Percentiles rank a stretch among this genome's conserved stretches.
phyloP scores from a whole-genome alignment of 2,329 filamentous ascomycete species.

The Fusarium sulawesiense region DNA sequence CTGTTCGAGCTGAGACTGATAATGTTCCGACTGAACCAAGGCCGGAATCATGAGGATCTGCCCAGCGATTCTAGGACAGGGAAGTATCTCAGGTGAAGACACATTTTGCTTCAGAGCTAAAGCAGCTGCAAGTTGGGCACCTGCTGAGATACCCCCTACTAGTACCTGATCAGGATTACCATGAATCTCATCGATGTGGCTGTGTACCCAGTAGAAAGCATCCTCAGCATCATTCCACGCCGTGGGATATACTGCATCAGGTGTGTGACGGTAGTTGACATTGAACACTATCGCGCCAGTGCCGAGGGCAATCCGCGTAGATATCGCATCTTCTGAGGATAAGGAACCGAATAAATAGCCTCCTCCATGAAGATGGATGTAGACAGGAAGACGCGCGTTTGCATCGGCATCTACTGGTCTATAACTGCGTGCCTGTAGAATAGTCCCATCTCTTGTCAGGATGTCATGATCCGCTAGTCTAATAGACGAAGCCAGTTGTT shows the following conservation, averaged over 20 bases:
- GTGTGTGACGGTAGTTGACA: slow-evolving; percentile 70
- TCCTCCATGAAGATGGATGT: slow-evolving; percentile 65
- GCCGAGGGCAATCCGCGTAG: slow-evolving; percentile 59
- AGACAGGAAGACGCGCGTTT: slow-evolving; percentile 59
- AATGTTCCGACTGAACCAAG: slow-evolving; percentile 45
- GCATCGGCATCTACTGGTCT: slow-evolving; percentile 1
- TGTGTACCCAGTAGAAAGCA: slow-evolving; percentile 64
- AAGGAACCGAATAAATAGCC: slow-evolving; percentile 67
- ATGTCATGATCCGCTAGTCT: slow-evolving; percentile 49
- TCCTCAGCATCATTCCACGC: slow-evolving; percentile 66
- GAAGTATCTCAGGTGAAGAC: slow-evolving; percentile 26
- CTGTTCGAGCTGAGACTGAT: slow-evolving; percentile 47
- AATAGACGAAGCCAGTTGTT: slow-evolving; percentile 42
- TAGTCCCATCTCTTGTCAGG: slow-evolving; percentile 14
- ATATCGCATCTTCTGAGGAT: slow-evolving; percentile 63
- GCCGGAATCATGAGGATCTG: slow-evolving; percentile 64
- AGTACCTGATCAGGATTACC: slow-evolving; percentile 48
- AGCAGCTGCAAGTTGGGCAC: slow-evolving; percentile 56
- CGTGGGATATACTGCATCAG: slow-evolving; percentile 62
- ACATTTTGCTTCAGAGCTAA: slow-evolving; percentile 54
- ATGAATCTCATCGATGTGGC: slow-evolving; percentile 20
- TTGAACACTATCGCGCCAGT: slow-evolving; percentile 60
- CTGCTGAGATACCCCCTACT: slow-evolving; percentile 62
- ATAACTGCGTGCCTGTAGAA: slow-evolving; percentile 31
- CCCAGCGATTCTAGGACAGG: slow-evolving; percentile 54